Evolutionary conservation across 192 early-diverging fungal genomes (phyloP), one percentile per base, ranked within the genome.

Genomic region (Phycomyces nitens): DNA sequence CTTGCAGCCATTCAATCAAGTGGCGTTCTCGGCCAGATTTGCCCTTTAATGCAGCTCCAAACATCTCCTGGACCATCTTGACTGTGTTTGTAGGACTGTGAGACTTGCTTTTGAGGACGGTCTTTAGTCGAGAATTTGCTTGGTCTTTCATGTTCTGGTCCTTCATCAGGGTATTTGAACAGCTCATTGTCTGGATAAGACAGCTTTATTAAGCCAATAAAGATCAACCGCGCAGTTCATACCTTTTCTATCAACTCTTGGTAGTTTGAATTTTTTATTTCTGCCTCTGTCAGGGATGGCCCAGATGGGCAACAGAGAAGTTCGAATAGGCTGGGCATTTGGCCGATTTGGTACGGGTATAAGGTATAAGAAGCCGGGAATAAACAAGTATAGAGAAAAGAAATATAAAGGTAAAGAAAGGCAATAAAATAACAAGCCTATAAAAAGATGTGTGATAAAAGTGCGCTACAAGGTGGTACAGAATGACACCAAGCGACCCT

Each of bases 1-100:
- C 50, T 15, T 62, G 60, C 1, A 75, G 9, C 73, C 73, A 75
- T 58, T 54, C 50, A 0, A 75, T 22, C 0, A 75, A 22, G 10
- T 70, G 56, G 9, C 60, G 47, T 7, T 75, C 68, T 27, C 23
- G 9, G n/a, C 53, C 24, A 20, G 47, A 29, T 20, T 54, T 16
- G 12, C 64, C 23, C 11, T 62, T 27, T 5, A 39, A 18, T 9
- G 68, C 64, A 0, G 49, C 60, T 10, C 49, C 50, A 26, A 75
- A 66, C 49, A 75, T 65, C 16, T 58, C 49, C 10, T 67, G 40
- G 10, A 75, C 50, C 0, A 57, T 69, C 18, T 62, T 49, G 0
- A 53, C 10, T 6, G 68, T 65, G 16, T 75, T 75, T 5, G 18
- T 59, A 14, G 56, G 44, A 16, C 50, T 62, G 24, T 56, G 44